Conservation (phyloP, 2,329 filamentous ascomycete genomes). For the Cladosporium sp. region DNA sequence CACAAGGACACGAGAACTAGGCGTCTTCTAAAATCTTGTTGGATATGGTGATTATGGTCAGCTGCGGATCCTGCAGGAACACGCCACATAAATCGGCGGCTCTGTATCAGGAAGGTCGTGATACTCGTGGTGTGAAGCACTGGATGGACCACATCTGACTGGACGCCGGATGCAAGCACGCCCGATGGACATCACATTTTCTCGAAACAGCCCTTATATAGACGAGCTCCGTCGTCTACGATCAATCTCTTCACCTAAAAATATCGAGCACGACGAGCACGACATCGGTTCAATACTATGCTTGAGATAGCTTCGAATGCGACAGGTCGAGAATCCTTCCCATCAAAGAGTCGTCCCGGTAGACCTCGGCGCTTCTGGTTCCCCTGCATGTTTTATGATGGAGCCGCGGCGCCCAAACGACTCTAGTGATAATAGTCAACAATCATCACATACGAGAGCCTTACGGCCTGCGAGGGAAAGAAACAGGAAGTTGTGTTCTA, state of each 20-base stretch:
- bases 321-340: neutral
- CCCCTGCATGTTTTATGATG: neutral
- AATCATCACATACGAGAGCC: neutral
- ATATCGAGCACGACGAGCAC: neutral
- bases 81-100: neutral
- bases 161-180: neutral
- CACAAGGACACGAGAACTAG: neutral
- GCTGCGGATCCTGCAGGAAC: neutral
- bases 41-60: neutral
- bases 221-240: neutral
- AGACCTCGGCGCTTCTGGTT: neutral
- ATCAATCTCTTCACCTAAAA: neutral
- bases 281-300: neutral
- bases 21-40: neutral
- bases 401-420: neutral
- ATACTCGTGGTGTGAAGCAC: neutral
- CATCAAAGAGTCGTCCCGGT: neutral
- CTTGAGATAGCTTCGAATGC: neutral
- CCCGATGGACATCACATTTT: neutral
- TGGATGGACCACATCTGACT: neutral
- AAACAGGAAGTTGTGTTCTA: neutral
- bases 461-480: no score
- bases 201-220: neutral
- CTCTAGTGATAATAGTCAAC: neutral
- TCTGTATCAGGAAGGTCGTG: neutral